Conservation (phyloP, 352 stramenopile genomes). For the Plasmopara viticola region DNA sequence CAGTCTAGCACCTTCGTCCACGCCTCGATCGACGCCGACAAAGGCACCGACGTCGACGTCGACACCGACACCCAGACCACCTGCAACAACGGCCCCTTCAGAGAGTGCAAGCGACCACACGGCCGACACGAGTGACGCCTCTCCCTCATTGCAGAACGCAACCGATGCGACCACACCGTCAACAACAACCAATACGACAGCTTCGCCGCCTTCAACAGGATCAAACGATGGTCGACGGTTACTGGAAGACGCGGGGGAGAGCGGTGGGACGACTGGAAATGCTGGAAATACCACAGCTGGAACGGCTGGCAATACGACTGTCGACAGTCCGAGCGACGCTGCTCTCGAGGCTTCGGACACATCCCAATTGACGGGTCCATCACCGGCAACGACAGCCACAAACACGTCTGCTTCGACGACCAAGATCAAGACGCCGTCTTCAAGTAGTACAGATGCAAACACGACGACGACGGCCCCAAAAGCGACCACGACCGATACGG, state of each 20-base stretch:
- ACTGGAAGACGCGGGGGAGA: constrained; percentile 14
- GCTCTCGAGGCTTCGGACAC: neutral
- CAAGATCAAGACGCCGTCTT: constrained; percentile 5
- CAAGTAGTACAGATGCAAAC: constrained; percentile 5
- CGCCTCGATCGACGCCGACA: constrained; percentile 17
- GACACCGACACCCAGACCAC: constrained; percentile 17
- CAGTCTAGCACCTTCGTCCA: neutral
- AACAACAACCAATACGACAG: constrained; percentile 4
- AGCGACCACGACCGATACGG: neutral
- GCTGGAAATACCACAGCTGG: constrained; percentile 5
- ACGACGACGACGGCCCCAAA: neutral
- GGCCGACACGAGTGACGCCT: neutral
- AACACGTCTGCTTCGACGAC: constrained; percentile 1
- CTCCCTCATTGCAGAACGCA: constrained; percentile 1
- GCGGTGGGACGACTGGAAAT: constrained; percentile 6
- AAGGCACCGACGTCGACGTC: constrained; percentile 22
- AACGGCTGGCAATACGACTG: constrained; percentile 5
- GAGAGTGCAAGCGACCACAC: constrained; percentile 10
- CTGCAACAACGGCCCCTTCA: constrained; percentile 13
- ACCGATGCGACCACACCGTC: constrained; percentile 17
- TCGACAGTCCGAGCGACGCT: constrained; percentile 2
- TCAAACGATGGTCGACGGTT: constrained; percentile 18
- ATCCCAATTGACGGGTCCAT: too few relatives aligned
- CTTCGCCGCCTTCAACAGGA: constrained; percentile 1
- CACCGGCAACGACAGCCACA: constrained; percentile 12